Conservation (phyloP, 768 basidiomycete genomes). For the Lactarius pseudohatsudake region DNA sequence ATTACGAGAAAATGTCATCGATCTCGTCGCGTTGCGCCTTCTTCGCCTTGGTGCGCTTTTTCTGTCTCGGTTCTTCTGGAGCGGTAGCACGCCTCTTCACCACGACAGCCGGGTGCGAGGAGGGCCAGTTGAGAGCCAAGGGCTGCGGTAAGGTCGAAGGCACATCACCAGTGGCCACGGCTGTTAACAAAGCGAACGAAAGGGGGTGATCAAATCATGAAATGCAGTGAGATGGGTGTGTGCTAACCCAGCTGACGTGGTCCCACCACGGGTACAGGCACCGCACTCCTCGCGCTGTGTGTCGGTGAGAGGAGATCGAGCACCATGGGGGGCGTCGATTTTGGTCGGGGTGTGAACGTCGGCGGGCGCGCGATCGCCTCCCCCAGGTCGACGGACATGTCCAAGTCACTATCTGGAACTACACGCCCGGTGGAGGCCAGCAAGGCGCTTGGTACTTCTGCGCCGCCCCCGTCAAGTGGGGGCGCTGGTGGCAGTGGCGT, state of each 20-base stretch:
- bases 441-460: not conserved
- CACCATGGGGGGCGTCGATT: not conserved
- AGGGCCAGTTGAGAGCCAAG: not conserved
- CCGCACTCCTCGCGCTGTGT: not conserved
- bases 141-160: not conserved
- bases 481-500: constrained; percentile 2
- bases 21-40: constrained; percentile 24
- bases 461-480: not conserved
- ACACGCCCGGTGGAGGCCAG: not conserved
- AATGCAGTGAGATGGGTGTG: too few species aligned
- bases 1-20: constrained; percentile 29
- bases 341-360: not conserved
- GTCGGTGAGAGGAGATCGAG: not conserved
- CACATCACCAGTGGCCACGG: not conserved
- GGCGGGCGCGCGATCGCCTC: constrained; percentile 12
- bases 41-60: constrained; percentile 3
- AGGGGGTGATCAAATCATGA: not conserved
- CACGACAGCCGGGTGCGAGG: constrained; percentile 2
- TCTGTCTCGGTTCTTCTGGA: constrained; percentile 7
- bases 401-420: constrained; percentile 7
- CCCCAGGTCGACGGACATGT: constrained; percentile 17
- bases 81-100: constrained; percentile 18
- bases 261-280: not conserved
- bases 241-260: constrained; percentile 10
- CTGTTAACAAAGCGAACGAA: not conserved